Evolutionary conservation across 2,329 filamentous ascomycete species (phyloP).

Genomic region (Penicillium aurantiogriseum): DNA sequence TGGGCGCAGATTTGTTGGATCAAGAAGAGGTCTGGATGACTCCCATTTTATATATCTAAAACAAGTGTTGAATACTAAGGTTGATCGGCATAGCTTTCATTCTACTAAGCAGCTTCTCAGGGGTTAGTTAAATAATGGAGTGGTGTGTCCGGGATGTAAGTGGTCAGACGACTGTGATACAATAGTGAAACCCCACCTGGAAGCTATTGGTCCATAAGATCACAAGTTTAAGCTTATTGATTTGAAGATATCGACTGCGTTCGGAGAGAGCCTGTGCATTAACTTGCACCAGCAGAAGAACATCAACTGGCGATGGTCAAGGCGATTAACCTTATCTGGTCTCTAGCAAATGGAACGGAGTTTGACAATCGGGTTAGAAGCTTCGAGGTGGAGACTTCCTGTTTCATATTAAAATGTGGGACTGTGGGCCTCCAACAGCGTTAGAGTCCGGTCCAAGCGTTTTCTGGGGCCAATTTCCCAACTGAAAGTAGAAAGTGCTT

Average conservation of each 20-base stretch:
- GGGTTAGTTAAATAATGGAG: background rate
- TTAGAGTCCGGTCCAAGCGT: background rate
- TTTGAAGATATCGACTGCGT: background rate
- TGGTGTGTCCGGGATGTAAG: background rate
- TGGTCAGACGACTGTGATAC: background rate
- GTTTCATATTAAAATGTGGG: conserved; percentile 2
- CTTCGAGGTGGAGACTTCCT: background rate
- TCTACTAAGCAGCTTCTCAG: background rate
- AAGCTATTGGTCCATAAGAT: background rate
- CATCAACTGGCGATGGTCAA: background rate
- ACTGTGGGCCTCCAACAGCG: background rate
- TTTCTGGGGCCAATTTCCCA: background rate
- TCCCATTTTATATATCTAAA: no score
- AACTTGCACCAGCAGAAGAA: background rate
- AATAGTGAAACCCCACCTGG: background rate
- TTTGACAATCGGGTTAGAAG: background rate
- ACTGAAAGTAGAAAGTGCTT: background rate
- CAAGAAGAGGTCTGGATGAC: background rate
- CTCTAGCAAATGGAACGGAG: background rate
- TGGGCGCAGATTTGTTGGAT: no score
- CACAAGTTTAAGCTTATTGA: background rate
- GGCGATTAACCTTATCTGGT: background rate
- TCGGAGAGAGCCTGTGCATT: background rate
- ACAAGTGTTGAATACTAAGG: background rate
- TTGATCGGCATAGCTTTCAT: background rate